Evolutionary conservation across 306 rosid species (phyloP).

Genomic region (Vicia sativa): DNA sequence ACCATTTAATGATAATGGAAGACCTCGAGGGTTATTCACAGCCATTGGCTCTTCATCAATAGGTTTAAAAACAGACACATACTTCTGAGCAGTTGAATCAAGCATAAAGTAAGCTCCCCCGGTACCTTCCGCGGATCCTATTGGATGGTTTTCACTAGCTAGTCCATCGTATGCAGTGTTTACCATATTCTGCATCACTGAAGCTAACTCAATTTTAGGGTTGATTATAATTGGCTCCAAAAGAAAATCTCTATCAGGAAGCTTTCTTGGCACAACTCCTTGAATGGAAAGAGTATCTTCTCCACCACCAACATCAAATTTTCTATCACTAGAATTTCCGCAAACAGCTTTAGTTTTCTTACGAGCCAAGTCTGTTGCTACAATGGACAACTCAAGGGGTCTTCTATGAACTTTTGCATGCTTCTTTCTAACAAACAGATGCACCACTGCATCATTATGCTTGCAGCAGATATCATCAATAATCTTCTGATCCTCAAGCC

Average conservation of each 20-base stretch:
- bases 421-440: slow-evolving; percentile 64
- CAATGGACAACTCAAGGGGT: slow-evolving; percentile 78
- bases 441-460: slow-evolving; percentile 73
- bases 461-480: slow-evolving; percentile 67
- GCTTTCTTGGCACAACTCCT: slow-evolving; percentile 42
- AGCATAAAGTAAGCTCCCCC: slow-evolving; percentile 93
- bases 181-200: slow-evolving; percentile 59
- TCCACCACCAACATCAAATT: slow-evolving; percentile 41
- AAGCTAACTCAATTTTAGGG: slow-evolving; percentile 61
- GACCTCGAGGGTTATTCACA: slow-evolving; percentile 75
- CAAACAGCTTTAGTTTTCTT: slow-evolving; percentile 3
- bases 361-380: slow-evolving; percentile 51
- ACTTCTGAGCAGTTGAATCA: slow-evolving; percentile 62
- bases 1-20: slow-evolving; percentile 76
- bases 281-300: slow-evolving; percentile 37
- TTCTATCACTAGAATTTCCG: not conserved
- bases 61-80: slow-evolving; percentile 81
- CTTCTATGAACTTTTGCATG: slow-evolving; percentile 63
- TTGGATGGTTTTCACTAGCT: slow-evolving; percentile 55
- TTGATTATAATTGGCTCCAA: slow-evolving; percentile 77
- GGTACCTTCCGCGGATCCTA: slow-evolving; percentile 79
- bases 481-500: slow-evolving; percentile 77
- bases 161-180: slow-evolving; percentile 65
- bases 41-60: slow-evolving; percentile 98
- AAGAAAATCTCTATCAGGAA: slow-evolving; percentile 42